Conservation (phyloP, 2,329 filamentous ascomycete genomes). For the Sporothrix globosa region DNA sequence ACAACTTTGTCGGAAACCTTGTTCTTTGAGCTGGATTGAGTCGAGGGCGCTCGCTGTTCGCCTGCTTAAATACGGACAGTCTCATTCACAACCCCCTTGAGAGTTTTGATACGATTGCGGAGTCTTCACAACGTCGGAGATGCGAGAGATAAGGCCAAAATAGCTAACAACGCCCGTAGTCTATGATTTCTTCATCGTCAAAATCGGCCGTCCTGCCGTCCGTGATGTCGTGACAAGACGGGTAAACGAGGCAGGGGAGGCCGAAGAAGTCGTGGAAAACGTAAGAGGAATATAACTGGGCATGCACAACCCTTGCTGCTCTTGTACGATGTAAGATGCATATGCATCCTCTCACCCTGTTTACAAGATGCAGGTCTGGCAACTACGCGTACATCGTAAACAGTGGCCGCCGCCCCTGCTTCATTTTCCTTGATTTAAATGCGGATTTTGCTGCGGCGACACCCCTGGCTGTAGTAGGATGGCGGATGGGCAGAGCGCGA, state of each 20-base stretch:
- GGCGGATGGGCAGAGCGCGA: not conserved
- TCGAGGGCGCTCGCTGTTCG: not conserved
- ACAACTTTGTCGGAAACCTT: conserved; percentile 8
- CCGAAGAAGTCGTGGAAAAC: conserved; percentile 1
- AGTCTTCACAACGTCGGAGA: not conserved
- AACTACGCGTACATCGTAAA: not conserved
- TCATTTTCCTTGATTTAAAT: conserved; percentile 3
- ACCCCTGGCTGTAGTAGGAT: not conserved
- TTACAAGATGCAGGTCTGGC: not conserved
- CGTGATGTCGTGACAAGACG: conserved; percentile 22
- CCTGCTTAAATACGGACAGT: not conserved
- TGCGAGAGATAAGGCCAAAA: conserved; percentile 1
- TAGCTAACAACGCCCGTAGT: not conserved
- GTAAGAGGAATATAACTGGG: conserved; percentile 3
- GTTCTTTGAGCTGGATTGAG: not conserved
- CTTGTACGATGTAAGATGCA: not conserved
- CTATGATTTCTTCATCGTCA: not conserved
- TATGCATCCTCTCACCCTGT: not conserved
- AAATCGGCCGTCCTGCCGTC: not conserved
- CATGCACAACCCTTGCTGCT: not conserved
- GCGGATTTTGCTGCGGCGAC: conserved; percentile 12
- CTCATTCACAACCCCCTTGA: not conserved
- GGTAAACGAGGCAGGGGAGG: conserved; percentile 8
- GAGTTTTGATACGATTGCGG: conserved; percentile 18
- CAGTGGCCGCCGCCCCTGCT: not conserved